Evolutionary conservation across 768 basidiomycete genomes (phyloP), one percentile per base, ranked within the genome.

Genomic region (Mycena albidolilacea): DNA sequence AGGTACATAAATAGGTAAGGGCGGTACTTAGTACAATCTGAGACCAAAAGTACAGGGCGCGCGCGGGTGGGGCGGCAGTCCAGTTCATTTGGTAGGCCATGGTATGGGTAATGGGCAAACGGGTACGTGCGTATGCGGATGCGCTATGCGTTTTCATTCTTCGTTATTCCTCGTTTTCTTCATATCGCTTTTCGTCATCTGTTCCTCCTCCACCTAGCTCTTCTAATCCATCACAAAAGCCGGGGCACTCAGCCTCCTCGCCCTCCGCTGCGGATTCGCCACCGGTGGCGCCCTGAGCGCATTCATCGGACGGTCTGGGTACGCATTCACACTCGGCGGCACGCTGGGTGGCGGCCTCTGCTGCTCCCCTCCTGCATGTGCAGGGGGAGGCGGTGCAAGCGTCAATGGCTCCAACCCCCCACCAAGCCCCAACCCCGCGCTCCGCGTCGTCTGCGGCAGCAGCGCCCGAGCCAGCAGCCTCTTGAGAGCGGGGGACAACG

Each of bases 401-500:
- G 55, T 46, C 69, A 19, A 19, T 64, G 48, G 46, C 64, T 21
- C 67, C 74, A 66, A 12, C 57, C 7, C 63, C 43, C n/a, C 15
- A 15, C 50, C 38, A 55, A 23, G 14, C 30, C 30, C 21, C 30
- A 52, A 39, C 6, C 55, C 43, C 48, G 66, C 6, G 23, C 63
- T 61, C 63, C 90, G 82, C 80, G 94, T 94, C 60, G 87, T 74
- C 72, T 85, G 85, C 46, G 92, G 91, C 1, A 86, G 93, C n/a
- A 95, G 81, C 11, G 92, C 91, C 82, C 93, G 92, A 58, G 91
- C 92, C 2, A 93, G 90, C 48, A 93, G 79, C 57, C 93, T 84
- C 84, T 95, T 95, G 78, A 93, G 93, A 37, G 90, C 86, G 12
- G 93, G 93, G 1, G 93, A 79, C 74, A 81, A 14, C 78, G 80